Conservation (phyloP, 2,329 filamentous ascomycete genomes). For the Paecilomyces sp. region DNA sequence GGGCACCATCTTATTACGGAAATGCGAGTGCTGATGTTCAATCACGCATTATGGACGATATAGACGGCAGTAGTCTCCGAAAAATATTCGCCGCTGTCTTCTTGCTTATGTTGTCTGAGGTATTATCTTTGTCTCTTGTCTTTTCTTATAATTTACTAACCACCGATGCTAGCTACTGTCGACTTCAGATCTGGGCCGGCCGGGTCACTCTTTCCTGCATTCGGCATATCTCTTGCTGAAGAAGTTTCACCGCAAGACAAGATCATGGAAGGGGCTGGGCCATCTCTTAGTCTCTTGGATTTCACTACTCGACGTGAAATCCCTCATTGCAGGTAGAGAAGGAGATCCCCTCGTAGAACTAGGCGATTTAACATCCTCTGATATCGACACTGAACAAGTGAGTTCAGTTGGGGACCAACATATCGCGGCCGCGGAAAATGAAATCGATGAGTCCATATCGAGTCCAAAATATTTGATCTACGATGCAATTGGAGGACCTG, state of each 20-base stretch:
- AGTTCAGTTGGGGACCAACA: constrained; percentile 2
- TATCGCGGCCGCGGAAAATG: constrained; percentile 6
- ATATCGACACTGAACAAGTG: not conserved
- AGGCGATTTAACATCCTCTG: constrained; percentile 13
- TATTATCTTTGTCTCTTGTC: constrained; percentile 7
- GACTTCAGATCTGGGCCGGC: constrained; percentile 16
- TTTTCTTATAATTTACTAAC: constrained; percentile 2
- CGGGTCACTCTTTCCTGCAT: constrained; percentile 22
- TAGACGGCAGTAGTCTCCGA: constrained; percentile 16
- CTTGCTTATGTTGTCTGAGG: constrained; percentile 29
- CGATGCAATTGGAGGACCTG: constrained; percentile 22
- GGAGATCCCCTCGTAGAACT: constrained; percentile 24
- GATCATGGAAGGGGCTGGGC: constrained; percentile 20
- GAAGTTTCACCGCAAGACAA: constrained; percentile 18
- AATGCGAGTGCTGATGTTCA: constrained; percentile 24
- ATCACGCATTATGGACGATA: constrained; percentile 17
- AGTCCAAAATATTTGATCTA: constrained; percentile 24
- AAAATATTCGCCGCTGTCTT: constrained; percentile 22
- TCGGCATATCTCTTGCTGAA: constrained; percentile 23
- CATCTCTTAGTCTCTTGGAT: constrained; percentile 25
- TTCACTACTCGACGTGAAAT: constrained; percentile 26
- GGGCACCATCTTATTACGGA: constrained; percentile 23
- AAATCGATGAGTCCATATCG: constrained; percentile 12
- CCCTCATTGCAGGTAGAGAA: constrained; percentile 28
- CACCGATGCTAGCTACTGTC: constrained; percentile 16